Evolutionary conservation across 1,139 yeast species (phyloP), one percentile per base, ranked within the genome.

Genomic region (Hansenula lynferdii): DNA sequence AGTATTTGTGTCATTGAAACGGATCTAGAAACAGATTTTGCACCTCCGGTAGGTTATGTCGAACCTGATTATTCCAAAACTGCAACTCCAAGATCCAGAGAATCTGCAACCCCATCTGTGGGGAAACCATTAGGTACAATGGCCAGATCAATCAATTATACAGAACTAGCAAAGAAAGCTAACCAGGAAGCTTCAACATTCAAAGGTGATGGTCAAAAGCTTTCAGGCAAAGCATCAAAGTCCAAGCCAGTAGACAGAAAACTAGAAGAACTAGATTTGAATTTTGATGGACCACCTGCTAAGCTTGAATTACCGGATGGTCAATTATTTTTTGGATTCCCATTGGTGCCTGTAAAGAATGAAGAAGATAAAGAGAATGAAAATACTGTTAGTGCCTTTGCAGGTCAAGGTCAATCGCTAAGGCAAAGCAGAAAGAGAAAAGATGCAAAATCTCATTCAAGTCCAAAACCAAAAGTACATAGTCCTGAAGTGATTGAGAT

Each of bases 21-120:
- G 0, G 98, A 94, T 66, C 71, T 94, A 48, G 95, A 86, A 45
- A 95, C 97, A 0, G 99, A 94, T 57, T 94, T 94, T 67, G 98
- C 97, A 3, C 96, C 98, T 5, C 99, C 98, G 0, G 96, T 92
- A 6, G 99, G 99, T 0, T 94, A 94, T 56, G 96, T 86, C 22
- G 98, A 92, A 57, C 95, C 95, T 1, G 84, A 79, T 49, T 78
- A 78, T 48, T 64, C 56, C 6, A 53, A 59, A 35, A 50, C 58
- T 11, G 40, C 49, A 31, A 35, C 42, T 38, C 38, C 51, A 36
- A 38, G 48, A 38, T 29, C 42, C 34, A 21, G 51, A 31, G 42
- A 36, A 35, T 41, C 12, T 47, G 45, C 27, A 42, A 43, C 42
- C 2, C 29, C 37, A 0, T 67, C 67, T 41, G 67, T 76, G 3